Evolutionary conservation across 805 yeast genomes (phyloP).

Genomic region (Metschnikowia vanudenii): DNA sequence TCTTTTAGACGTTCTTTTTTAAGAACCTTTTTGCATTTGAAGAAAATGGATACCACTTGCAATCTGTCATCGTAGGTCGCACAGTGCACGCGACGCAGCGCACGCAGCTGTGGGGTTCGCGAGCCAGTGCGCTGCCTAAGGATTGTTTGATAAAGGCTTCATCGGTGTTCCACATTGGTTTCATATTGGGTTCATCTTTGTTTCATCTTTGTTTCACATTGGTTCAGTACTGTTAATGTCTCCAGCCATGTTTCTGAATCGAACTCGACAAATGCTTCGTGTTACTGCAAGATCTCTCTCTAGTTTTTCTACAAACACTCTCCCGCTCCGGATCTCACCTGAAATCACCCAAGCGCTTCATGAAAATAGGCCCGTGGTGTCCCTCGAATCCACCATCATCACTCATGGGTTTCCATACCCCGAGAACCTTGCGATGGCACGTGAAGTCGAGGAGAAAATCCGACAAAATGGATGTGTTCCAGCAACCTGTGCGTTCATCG

Average conservation of each 20-base stretch:
- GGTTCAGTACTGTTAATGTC: too few species aligned
- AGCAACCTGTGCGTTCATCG: constrained; percentile 77
- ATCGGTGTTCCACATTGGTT: too few species aligned
- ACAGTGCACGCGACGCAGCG: too few species aligned
- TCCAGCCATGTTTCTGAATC: too few species aligned
- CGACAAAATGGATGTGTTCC: constrained; percentile 70
- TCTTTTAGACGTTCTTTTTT: too few species aligned
- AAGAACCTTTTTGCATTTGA: too few species aligned
- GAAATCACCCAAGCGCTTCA: constrained; percentile 65
- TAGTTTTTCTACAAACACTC: too few species aligned
- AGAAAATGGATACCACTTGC: too few species aligned
- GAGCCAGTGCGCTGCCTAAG: background rate
- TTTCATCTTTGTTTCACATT: too few species aligned
- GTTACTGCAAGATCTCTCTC: background rate
- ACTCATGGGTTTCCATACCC: constrained; percentile 91
- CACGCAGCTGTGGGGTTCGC: background rate
- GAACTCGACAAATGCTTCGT: background rate
- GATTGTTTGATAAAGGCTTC: too few species aligned
- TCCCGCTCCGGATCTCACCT: constrained; percentile 30
- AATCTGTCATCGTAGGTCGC: too few species aligned
- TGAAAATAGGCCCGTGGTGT: constrained; percentile 64
- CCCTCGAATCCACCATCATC: constrained; percentile 82
- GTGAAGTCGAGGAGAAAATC: constrained; percentile 58
- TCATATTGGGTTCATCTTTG: too few species aligned
- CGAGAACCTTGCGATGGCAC: constrained; percentile 70